Evolutionary conservation across 257 asterid genomes (phyloP).

Genomic region (Solanum lignicaule): DNA sequence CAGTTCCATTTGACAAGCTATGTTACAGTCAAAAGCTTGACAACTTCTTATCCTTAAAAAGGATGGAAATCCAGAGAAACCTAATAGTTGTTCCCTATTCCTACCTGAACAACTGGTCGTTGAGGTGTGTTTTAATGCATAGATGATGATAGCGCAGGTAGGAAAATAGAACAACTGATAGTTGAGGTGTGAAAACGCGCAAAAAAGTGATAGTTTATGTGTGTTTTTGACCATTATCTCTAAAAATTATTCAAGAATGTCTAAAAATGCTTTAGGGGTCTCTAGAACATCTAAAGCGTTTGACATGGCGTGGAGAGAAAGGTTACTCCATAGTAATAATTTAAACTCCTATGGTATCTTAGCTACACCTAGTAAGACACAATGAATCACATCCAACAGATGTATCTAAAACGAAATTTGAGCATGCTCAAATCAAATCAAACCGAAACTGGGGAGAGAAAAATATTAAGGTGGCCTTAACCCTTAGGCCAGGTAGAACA

Average conservation of each 20-base stretch:
- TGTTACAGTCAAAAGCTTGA: background rate
- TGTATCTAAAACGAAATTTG: background rate
- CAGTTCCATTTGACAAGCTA: background rate
- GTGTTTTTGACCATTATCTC: background rate
- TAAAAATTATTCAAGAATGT: background rate
- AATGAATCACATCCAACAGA: background rate
- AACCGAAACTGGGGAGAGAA: background rate
- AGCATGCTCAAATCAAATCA: background rate
- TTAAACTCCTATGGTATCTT: background rate
- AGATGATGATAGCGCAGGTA: background rate
- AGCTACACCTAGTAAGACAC: background rate
- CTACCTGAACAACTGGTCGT: background rate
- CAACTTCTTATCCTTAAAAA: background rate
- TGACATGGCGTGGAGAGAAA: background rate
- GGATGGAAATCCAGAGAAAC: background rate
- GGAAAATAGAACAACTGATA: background rate
- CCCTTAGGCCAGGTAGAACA: background rate
- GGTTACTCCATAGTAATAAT: background rate
- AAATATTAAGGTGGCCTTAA: background rate
- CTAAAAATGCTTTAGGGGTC: background rate
- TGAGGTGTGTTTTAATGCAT: background rate
- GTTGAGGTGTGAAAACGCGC: background rate
- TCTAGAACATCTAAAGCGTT: background rate
- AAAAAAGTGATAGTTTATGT: background rate
- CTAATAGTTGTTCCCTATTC: background rate